Evolutionary conservation across 1,139 yeast species (phyloP).

Genomic region (Hansenula lynferdii): DNA sequence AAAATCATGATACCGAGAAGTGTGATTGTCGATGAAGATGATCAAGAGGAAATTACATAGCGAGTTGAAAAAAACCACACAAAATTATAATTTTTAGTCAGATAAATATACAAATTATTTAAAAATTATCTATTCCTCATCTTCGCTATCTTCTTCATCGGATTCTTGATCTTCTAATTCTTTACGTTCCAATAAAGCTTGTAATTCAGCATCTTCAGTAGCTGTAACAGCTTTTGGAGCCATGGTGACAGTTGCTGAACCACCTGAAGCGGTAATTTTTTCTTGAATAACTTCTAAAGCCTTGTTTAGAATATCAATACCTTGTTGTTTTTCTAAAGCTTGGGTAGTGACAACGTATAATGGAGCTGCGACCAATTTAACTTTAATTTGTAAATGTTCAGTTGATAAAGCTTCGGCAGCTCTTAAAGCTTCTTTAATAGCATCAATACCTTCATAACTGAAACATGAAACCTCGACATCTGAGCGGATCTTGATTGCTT

Average conservation of each 20-base stretch:
- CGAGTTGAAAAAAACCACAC: not conserved
- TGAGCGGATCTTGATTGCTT: constrained; percentile 95
- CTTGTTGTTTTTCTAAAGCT: constrained; percentile 87
- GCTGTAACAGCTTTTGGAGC: constrained; percentile 99
- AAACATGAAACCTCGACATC: constrained; percentile 97
- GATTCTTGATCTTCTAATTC: constrained; percentile 63
- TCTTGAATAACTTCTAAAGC: constrained; percentile 76
- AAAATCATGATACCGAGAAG: not conserved
- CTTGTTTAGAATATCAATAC: constrained; percentile 69
- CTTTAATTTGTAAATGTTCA: constrained; percentile 82
- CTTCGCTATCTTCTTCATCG: constrained; percentile 39
- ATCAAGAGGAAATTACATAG: not conserved
- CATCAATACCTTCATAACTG: constrained; percentile 96
- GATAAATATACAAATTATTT: not conserved
- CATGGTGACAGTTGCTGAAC: constrained; percentile 91
- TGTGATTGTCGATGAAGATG: not conserved
- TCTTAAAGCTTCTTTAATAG: constrained; percentile 82
- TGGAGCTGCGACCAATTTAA: constrained; percentile 97
- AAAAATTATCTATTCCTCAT: constrained; percentile 11
- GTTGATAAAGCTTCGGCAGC: constrained; percentile 85
- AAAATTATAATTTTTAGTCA: too few species aligned
- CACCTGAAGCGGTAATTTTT: constrained; percentile 70
- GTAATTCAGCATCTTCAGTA: constrained; percentile 96
- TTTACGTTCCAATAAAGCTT: constrained; percentile 80
- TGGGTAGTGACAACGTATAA: constrained; percentile 90